Evolutionary conservation across 169 alveolate genomes (phyloP), one percentile per base, ranked within the genome.

Genomic region (Eimeria acervulina): DNA sequence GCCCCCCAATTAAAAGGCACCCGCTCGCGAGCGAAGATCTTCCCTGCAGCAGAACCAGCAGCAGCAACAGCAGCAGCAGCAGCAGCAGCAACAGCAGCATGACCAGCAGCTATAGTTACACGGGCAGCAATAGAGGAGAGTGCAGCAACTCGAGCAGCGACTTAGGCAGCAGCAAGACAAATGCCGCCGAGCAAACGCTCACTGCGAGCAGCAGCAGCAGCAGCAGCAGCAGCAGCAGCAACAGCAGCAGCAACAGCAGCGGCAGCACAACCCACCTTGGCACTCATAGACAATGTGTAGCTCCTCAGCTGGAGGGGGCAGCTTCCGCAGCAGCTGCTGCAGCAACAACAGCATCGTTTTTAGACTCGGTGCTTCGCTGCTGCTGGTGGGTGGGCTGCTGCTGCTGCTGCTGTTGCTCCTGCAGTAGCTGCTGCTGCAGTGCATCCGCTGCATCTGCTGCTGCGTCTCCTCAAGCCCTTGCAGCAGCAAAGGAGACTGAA

Each of bases 201-300:
- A 47, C 5, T 47, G 55, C 12, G 12, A 31, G 36, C 80, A 31
- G 44, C 80, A n/a, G 12, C 26, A 72, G 42, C 40, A 72, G 15
- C 33, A 31, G 83, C 83, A 72, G 83, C 83, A 13, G 33, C 44
- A 42, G 31, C 47, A 74, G 85, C 44, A 74, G 31, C 28, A 40
- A 7, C 61, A n/a, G n/a, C 47, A 74, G 85, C 85, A 38, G 85
- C 85, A 74, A n/a, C 85, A 38, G 85, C 85, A 40, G 85, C 47
- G 15, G 85, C 85, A 74, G 85, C 55, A 40, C 26, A 72, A 33
- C 33, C 21, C 10, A 72, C 83, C 83, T 33, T 72, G 83, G 83
- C 83, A 72, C 44, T 72, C 83, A 36, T 72, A 72, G 36, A 72
- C 83, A 28, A 72, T 72, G 83, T 72, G 83, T 42, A 72, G 40